These are phyloP conservation scores for Didymella pomorum DNA, from an alignment of 2,329 filamentous ascomycete genomes.

Conservation along the genomic window DNA sequence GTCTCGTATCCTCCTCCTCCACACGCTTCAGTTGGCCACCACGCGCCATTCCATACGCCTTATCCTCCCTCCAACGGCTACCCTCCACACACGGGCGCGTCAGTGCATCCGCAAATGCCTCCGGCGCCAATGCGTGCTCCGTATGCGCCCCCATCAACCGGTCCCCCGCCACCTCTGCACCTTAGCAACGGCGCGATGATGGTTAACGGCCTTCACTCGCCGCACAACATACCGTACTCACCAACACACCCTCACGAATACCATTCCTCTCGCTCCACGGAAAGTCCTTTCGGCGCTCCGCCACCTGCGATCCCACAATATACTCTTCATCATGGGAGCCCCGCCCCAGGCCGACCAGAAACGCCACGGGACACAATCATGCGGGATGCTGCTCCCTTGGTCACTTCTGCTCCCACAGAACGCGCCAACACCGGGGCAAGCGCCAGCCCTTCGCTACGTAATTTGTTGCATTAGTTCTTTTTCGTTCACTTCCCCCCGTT, in stretches of 20 bases:
- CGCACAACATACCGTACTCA: constrained; percentile 47
- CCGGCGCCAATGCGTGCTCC: constrained; percentile 39
- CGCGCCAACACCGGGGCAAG: constrained; percentile 52
- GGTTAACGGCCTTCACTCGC: constrained; percentile 51
- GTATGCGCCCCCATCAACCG: constrained; percentile 40
- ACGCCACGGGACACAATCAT: constrained; percentile 47
- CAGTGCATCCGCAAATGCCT: constrained; percentile 42
- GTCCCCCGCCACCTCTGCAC: constrained; percentile 44
- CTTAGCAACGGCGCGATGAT: constrained; percentile 43
- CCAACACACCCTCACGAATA: constrained; percentile 47
- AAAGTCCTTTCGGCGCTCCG: constrained; percentile 47
- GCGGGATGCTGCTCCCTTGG: constrained; percentile 41
- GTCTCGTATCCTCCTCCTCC: constrained; percentile 34
- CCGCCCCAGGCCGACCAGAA: constrained; percentile 44
- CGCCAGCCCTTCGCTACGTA: constrained; percentile 58
- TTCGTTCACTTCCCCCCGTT: constrained; percentile 19
- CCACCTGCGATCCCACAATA: constrained; percentile 38
- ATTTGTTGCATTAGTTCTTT: constrained; percentile 54
- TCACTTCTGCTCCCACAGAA: constrained; percentile 39
- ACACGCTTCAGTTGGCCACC: constrained; percentile 38
- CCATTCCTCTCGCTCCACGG: constrained; percentile 45
- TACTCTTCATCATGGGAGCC: constrained; percentile 44
- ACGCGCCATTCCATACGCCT: constrained; percentile 43
- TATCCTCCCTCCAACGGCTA: constrained; percentile 49
- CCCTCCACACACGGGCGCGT: constrained; percentile 41